Base-by-base conservation (phyloP, 176 grass and related monocot species). In the Guadua angustifolia region DNA sequence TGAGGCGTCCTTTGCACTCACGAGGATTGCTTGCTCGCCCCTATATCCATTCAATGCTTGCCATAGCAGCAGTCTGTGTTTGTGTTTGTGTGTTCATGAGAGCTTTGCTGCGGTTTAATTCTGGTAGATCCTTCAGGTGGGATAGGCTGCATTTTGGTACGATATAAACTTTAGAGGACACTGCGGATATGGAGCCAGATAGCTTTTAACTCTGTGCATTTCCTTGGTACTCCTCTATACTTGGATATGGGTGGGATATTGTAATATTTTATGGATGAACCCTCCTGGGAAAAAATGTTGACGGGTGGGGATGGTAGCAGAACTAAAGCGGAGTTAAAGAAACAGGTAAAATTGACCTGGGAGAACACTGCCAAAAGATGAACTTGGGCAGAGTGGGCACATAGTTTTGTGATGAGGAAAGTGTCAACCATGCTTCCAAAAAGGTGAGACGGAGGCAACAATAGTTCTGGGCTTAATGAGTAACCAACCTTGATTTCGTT, bases 41-140 rank as follows among this genome's bases (percentile, higher is more conserved):
- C 18, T 99, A 96, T 19, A 81, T 99, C 33, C 83, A 94, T 55
- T 96, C 97, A 5, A 89, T 99, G 97, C 91, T 99, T 29, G 97
- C 91, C 49, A 94, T 99, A 74, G 97, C 97, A 36, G 97, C 97
- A 53, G 97, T 99, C 58, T 98, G 96, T 29, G 97, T 99, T 13
- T 99, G 97, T 82, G 97, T 99, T 40, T 99, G 97, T 19, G 76
- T 99, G 17, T 94, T 95, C 29, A 83, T 94, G 79, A 83, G 93
- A 77, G 93, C 76, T 75, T 88, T 86, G 35, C 85, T 95, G 77
- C 83, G 88, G 73, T 73, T 95, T 69, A 92, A 95, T 63, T 92
- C 88, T 62, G 89, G 88, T 24, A 75, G 81, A 55, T 83, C 93
- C 40, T 94, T 99, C 86, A 91, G 88, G 65, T 99, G 97, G 97